These are phyloP conservation scores for Aspergillus piperis DNA, from an alignment of 2,329 filamentous ascomycete genomes.

Conservation along the genomic window DNA sequence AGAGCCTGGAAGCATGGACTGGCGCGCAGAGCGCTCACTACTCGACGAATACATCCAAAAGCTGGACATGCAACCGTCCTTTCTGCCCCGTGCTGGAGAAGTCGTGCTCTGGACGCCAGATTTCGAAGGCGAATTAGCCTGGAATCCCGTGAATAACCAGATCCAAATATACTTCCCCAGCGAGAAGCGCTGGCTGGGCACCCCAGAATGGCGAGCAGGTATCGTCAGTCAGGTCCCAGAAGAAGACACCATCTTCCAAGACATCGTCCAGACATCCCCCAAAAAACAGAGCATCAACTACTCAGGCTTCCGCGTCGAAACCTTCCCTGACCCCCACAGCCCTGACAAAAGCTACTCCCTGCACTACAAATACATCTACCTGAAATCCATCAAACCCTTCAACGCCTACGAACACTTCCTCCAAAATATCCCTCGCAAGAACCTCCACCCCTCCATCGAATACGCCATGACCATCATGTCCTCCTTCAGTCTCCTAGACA, in stretches of 20 bases:
- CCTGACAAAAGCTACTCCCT: conserved; percentile 54
- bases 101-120: conserved; percentile 55
- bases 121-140: conserved; percentile 42
- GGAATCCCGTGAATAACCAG: conserved; percentile 30
- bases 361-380: conserved; percentile 57
- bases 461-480: conserved; percentile 57
- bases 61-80: conserved; percentile 49
- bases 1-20: conserved; percentile 58
- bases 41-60: conserved; percentile 47
- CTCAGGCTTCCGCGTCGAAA: conserved; percentile 60
- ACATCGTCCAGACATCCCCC: conserved; percentile 45
- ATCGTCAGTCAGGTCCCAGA: conserved; percentile 55
- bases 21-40: conserved; percentile 52
- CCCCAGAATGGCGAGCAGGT: conserved; percentile 59
- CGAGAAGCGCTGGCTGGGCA: conserved; percentile 35
- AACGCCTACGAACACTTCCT: conserved; percentile 56
- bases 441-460: conserved; percentile 56
- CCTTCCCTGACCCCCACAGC: conserved; percentile 54
- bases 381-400: conserved; percentile 59
- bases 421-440: conserved; percentile 37
- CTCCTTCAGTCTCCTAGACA: conserved; percentile 56
- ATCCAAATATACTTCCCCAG: conserved; percentile 39
- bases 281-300: conserved; percentile 50
- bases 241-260: conserved; percentile 46
- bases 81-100: conserved; percentile 58